phyloP scores from a whole-genome alignment of 177 flowering plant species.

The Tripterygium wilfordii region DNA sequence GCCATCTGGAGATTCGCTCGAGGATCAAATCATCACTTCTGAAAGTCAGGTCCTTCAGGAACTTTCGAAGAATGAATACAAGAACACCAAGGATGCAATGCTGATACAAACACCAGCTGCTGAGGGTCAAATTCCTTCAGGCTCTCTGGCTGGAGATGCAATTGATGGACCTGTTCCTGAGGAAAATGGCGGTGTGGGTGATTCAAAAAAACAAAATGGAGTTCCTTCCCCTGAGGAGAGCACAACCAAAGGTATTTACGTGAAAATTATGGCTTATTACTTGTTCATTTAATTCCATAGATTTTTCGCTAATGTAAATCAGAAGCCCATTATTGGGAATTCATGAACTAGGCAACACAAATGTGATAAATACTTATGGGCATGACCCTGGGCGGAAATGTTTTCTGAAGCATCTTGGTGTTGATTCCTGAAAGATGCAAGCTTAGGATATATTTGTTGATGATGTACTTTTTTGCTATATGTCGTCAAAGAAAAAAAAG shows the following conservation, averaged over 20 bases:
- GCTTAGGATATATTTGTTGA: too few relatives aligned
- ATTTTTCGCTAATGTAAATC: too few relatives aligned
- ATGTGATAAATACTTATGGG: too few relatives aligned
- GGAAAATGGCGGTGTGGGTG: constrained; percentile 8
- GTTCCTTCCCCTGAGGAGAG: constrained; percentile 25
- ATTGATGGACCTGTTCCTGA: constrained; percentile 15
- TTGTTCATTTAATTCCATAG: too few relatives aligned
- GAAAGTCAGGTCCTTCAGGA: constrained; percentile 15
- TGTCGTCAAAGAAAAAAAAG: too few relatives aligned
- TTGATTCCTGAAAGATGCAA: too few relatives aligned
- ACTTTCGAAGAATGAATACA: constrained; percentile 17
- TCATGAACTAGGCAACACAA: too few relatives aligned
- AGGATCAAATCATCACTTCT: constrained; percentile 13
- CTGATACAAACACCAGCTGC: constrained; percentile 14
- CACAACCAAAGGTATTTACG: constrained; percentile 45
- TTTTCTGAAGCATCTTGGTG: too few relatives aligned
- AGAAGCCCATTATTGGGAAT: too few relatives aligned
- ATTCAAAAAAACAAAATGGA: constrained; percentile 25
- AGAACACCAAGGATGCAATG: constrained; percentile 21
- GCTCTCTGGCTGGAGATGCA: constrained; percentile 12
- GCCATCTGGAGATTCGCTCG: constrained; percentile 1
- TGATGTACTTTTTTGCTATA: too few relatives aligned
- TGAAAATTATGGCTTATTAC: background rate
- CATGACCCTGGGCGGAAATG: too few relatives aligned
- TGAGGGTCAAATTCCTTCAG: constrained; percentile 17